Base-by-base conservation (phyloP, 768 basidiomycete genomes). In the Stropharia rugosoannulata region DNA sequence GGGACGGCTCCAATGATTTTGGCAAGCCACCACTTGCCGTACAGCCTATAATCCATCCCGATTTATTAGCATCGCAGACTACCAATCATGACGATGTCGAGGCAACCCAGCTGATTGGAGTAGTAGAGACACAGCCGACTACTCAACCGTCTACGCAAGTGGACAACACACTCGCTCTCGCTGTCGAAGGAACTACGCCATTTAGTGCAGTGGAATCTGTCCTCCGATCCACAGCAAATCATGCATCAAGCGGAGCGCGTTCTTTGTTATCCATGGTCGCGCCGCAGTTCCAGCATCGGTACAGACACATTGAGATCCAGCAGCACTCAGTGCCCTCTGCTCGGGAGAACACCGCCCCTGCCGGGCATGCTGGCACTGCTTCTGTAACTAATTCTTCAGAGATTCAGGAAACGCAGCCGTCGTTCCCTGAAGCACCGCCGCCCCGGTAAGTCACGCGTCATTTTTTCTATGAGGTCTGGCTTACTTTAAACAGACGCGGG, bases 111-210 rank as follows among this genome's bases (percentile, higher is more conserved):
- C 10, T 27, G 22, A 18, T 27, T 27, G 19, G 7, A 35, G 16
- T 61, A 36, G 55, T 59, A 36, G 59, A 67, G 10, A 76, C 75
- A 16, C 76, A 77, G 54, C 68, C 69, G 3, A 71, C 70, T 4
- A 73, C 73, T 4, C 72, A 75, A 43, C 68, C 69, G 3, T 72
- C 70, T 3, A 73, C 73, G 4, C 72, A 75, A 43, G 48, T 59
- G 5, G 70, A 71, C 11, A 62, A 69, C 35, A 60, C 57, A 7
- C 55, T 59, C 19, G 47, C 48, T 11, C 27, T 49, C 19, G 47
- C 45, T 11, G 29, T 49, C 11, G 58, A 59, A 18, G 60, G 49
- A 10, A 45, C 47, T 36, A 60, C 54, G 13, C 58, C 56, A 6
- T 55, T 45, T 29, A 60, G 57, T 49, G 46, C 50, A 18, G 18